Conservation (phyloP, 1,139 yeast species). For the Eremothecium sinecaudum region DNA sequence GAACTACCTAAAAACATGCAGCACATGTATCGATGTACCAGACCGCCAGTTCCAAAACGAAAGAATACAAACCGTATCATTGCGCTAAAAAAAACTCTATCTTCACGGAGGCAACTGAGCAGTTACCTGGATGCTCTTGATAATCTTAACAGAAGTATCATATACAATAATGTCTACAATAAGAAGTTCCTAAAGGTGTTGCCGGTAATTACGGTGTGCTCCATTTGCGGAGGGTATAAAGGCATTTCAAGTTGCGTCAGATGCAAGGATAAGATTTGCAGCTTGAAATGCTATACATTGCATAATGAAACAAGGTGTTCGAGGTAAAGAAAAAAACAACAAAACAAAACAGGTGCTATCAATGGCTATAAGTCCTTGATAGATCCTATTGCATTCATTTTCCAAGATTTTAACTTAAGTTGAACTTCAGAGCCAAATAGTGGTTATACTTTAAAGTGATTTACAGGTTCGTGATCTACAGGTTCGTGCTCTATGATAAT, state of each 20-base stretch:
- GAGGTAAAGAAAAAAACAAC: slow-evolving; percentile 1
- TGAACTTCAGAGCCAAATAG: no score
- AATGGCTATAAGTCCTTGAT: no score
- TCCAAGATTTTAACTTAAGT: no score
- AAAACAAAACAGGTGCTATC: no score
- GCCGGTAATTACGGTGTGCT: slow-evolving; percentile 28
- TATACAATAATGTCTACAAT: slow-evolving; percentile 27
- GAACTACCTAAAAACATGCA: slow-evolving; percentile 26
- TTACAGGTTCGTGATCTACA: no score
- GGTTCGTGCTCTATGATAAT: no score
- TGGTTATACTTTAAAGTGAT: no score
- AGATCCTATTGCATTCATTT: no score
- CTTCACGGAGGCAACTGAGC: slow-evolving; percentile 25
- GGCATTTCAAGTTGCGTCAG: slow-evolving; percentile 29
- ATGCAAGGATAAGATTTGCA: slow-evolving; percentile 29
- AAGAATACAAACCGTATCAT: slow-evolving; percentile 27
- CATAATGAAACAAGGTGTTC: slow-evolving; percentile 31
- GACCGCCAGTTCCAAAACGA: slow-evolving; percentile 25
- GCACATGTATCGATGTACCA: slow-evolving; percentile 28
- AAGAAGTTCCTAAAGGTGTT: slow-evolving; percentile 29
- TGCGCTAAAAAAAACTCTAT: slow-evolving; percentile 25
- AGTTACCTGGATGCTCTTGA: slow-evolving; percentile 29
- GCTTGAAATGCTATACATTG: slow-evolving; percentile 25
- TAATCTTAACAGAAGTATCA: slow-evolving; percentile 25
- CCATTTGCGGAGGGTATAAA: slow-evolving; percentile 29